phyloP scores from a whole-genome alignment of 1,284 basidiomycete species.

The Somion occarium region DNA sequence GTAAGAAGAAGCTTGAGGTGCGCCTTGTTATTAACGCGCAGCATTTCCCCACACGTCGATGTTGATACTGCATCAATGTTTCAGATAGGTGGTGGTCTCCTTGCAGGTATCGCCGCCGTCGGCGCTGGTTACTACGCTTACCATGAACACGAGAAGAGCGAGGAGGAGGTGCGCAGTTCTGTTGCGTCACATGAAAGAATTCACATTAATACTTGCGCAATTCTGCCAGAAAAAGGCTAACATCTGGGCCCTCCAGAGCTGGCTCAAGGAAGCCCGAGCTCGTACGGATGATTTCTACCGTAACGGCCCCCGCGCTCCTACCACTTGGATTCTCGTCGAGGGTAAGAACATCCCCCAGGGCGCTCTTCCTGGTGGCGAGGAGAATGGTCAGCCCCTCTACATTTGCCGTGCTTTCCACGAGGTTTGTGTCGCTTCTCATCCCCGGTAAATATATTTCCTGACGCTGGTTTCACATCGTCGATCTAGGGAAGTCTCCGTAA shows the following conservation, averaged over 20 bases:
- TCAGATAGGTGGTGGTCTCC: slow-evolving; percentile 62
- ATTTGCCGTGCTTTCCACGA: slow-evolving; percentile 57
- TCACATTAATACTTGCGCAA: neutral
- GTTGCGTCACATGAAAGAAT: neutral
- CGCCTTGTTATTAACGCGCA: too few relatives aligned
- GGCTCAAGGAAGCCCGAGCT: slow-evolving; percentile 52
- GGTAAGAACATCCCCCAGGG: slow-evolving; percentile 53
- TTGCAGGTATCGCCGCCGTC: slow-evolving; percentile 45
- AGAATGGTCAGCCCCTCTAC: slow-evolving; percentile 48
- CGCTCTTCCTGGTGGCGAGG: slow-evolving; percentile 55
- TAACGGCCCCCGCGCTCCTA: slow-evolving; percentile 42
- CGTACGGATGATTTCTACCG: slow-evolving; percentile 46
- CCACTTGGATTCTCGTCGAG: slow-evolving; percentile 57
- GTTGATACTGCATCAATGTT: neutral
- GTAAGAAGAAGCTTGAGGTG: slow-evolving; percentile 59
- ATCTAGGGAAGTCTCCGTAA: neutral
- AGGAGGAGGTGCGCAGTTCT: slow-evolving; percentile 46
- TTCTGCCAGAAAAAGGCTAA: slow-evolving; percentile 43
- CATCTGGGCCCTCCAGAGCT: slow-evolving; percentile 46
- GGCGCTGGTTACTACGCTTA: slow-evolving; percentile 50
- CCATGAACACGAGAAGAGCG: slow-evolving; percentile 50
- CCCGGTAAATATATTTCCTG: too few relatives aligned
- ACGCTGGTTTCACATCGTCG: neutral
- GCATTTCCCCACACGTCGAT: neutral
- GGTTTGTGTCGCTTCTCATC: slow-evolving; percentile 32